Percentiles rank a stretch among this genome's conserved stretches.
phyloP scores from a whole-genome alignment of 768 basidiomycete species.

The Russula sp. region DNA sequence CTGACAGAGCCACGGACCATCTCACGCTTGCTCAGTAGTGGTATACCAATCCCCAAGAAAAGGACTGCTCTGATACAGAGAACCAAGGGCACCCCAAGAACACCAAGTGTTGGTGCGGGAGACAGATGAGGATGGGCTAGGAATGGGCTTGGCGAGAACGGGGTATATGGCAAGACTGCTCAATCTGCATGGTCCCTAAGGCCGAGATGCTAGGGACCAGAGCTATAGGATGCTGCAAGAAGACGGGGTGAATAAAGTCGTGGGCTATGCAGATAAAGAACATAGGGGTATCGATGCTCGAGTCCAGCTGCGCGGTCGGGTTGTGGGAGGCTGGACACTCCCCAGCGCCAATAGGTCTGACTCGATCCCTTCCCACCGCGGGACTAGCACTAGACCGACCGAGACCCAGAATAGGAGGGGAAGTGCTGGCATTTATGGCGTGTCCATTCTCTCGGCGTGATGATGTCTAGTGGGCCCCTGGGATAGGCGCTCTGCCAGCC shows the following conservation, averaged over 20 bases:
- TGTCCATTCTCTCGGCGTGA: not conserved
- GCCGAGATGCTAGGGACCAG: not conserved
- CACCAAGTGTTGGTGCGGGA: too few species aligned
- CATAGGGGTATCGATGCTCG: not conserved
- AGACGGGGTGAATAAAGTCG: not conserved
- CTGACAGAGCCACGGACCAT: not conserved
- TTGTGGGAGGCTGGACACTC: not conserved
- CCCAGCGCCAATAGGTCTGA: not conserved
- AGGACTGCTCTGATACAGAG: not conserved
- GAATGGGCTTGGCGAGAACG: not conserved
- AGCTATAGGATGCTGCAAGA: not conserved
- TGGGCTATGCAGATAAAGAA: not conserved
- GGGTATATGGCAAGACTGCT: not conserved
- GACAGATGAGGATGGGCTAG: too few species aligned
- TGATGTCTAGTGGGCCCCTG: not conserved
- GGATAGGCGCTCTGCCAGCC: not conserved
- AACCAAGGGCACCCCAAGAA: not conserved
- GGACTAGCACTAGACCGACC: not conserved
- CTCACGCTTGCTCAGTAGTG: not conserved
- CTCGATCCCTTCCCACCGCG: not conserved
- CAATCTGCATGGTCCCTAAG: not conserved
- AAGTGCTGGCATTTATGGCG: too few species aligned
- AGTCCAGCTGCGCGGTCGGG: not conserved
- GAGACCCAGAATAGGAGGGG: not conserved
- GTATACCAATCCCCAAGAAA: not conserved